Conservation (phyloP, 2,329 filamentous ascomycete genomes). For the Eurotiales sp. region DNA sequence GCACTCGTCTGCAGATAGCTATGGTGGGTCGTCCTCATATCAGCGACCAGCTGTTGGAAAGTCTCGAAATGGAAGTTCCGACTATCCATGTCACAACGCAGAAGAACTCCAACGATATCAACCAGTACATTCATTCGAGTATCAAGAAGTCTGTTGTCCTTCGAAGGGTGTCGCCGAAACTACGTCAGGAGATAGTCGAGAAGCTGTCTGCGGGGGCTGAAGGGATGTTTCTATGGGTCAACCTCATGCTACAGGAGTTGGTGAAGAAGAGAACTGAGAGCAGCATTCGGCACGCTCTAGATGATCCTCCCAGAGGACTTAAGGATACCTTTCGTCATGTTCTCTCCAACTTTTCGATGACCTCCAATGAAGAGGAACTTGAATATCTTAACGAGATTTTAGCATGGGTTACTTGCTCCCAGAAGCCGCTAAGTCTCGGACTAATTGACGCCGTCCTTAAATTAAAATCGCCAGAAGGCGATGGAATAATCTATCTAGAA, state of each 20-base stretch:
- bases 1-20: too few relatives aligned
- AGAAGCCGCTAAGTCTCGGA: conserved; percentile 42
- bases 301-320: conserved; percentile 45
- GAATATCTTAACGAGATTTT: conserved; percentile 48
- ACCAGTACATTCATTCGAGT: conserved; percentile 40
- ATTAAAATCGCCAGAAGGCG: conserved; percentile 42
- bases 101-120: conserved; percentile 44
- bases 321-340: conserved; percentile 42
- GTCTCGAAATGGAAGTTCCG: too few relatives aligned
- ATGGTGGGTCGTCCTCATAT: too few relatives aligned
- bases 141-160: conserved; percentile 40
- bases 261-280: conserved; percentile 39
- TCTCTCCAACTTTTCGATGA: conserved; percentile 34
- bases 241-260: conserved; percentile 51
- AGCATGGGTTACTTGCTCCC: conserved; percentile 46
- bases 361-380: conserved; percentile 28
- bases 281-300: conserved; percentile 41
- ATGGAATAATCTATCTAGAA: conserved; percentile 32
- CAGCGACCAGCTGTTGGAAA: too few relatives aligned
- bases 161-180: conserved; percentile 30
- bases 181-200: conserved; percentile 33
- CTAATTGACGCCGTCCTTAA: conserved; percentile 45
- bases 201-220: conserved; percentile 43
- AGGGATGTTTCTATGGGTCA: conserved; percentile 49
- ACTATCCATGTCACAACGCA: conserved; percentile 43